phyloP scores from a whole-genome alignment of 768 basidiomycete species.

The Astraeus odoratus region DNA sequence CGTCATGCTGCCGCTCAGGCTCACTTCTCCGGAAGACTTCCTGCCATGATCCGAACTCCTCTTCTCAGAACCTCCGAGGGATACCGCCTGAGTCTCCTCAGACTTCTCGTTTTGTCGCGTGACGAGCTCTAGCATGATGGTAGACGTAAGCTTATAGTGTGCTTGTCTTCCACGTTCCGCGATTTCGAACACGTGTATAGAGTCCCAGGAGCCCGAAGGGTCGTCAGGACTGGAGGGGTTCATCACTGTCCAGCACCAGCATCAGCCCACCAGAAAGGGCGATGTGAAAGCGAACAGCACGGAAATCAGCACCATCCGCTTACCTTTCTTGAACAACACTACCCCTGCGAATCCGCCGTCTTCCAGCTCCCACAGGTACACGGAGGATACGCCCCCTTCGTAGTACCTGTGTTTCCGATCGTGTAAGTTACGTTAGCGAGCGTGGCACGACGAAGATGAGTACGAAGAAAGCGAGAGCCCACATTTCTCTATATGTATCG shows the following conservation, averaged over 20 bases:
- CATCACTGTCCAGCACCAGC: conserved; percentile 49
- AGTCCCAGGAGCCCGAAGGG: conserved; percentile 91
- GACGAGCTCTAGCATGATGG: conserved; percentile 89
- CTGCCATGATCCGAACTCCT: conserved; percentile 37
- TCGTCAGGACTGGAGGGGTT: conserved; percentile 47
- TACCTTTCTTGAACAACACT: conserved; percentile 92
- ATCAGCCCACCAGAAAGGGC: conserved; percentile 5
- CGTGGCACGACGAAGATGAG: neutral
- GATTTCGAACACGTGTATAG: conserved; percentile 95
- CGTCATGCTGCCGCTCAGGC: conserved; percentile 94
- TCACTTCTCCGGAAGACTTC: conserved; percentile 70
- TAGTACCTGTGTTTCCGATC: conserved; percentile 59
- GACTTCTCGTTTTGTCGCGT: conserved; percentile 37
- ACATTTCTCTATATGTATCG: conserved; percentile 96
- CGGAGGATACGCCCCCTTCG: conserved; percentile 95
- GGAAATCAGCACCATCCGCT: conserved; percentile 12
- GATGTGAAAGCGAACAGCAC: neutral
- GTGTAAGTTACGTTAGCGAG: neutral
- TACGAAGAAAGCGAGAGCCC: conserved; percentile 14
- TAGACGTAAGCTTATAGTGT: conserved; percentile 95
- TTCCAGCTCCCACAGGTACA: conserved; percentile 97
- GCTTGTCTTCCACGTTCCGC: conserved; percentile 88
- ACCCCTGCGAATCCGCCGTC: conserved; percentile 97
- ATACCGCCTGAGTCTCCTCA: conserved; percentile 16
- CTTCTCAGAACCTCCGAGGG: conserved; percentile 23